Percentiles rank a stretch among this genome's conserved stretches.
Evolutionary conservation across 805 yeast species (phyloP).

Genomic region (Saccharomyces mikatae): DNA sequence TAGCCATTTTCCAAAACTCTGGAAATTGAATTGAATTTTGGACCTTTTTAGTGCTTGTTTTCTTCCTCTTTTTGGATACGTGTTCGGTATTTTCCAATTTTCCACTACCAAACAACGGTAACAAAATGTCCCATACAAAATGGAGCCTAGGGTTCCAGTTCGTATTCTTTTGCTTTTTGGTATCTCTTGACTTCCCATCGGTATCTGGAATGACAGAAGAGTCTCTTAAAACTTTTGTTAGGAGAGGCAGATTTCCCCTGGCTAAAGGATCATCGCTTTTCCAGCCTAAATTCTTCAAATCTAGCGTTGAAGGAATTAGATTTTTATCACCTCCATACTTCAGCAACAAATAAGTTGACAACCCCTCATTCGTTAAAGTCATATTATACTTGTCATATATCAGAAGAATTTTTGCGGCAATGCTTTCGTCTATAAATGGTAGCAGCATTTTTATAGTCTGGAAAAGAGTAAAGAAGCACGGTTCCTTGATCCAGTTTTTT

Average conservation of each 20-base stretch:
- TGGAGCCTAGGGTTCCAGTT: constrained; percentile 71
- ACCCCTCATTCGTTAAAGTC: constrained; percentile 67
- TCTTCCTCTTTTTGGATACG: constrained; percentile 36
- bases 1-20: constrained; percentile 72
- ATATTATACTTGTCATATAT: constrained; percentile 46
- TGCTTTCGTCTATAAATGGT: constrained; percentile 14
- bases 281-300: constrained; percentile 41
- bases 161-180: constrained; percentile 45
- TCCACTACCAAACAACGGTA: constrained; percentile 34
- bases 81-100: constrained; percentile 9
- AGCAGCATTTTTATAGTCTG: constrained; percentile 37
- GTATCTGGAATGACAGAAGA: constrained; percentile 31
- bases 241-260: constrained; percentile 53
- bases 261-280: constrained; percentile 62
- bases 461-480: constrained; percentile 63
- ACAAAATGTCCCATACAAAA: constrained; percentile 62
- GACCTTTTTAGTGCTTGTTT: constrained; percentile 25
- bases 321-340: constrained; percentile 8
- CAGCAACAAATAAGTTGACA: constrained; percentile 51
- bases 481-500: constrained; percentile 84
- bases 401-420: constrained; percentile 31
- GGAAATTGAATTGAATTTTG: constrained; percentile 32
- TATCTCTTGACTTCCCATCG: constrained; percentile 14
- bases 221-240: constrained; percentile 61
- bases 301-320: not conserved